phyloP scores from a whole-genome alignment of 2,329 filamentous ascomycete genomes.

The Exserohilum turcica region DNA sequence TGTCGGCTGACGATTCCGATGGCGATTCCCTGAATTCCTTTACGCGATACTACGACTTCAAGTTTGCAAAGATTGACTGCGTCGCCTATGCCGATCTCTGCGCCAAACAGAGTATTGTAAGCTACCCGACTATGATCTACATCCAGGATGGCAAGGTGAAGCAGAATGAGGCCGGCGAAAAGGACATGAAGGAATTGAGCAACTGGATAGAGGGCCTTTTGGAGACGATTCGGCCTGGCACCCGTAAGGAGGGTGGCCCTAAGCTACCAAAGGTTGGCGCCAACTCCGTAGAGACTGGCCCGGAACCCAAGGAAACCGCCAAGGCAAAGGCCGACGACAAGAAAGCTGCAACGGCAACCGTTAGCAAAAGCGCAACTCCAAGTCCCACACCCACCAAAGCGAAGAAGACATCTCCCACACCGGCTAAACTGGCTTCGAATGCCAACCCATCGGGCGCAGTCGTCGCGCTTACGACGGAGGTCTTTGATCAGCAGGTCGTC shows the following conservation, averaged over 20 bases:
- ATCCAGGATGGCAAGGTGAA: slow-evolving; percentile 77
- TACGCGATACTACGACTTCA: slow-evolving; percentile 82
- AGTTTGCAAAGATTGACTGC: slow-evolving; percentile 87
- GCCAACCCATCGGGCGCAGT: slow-evolving; percentile 78
- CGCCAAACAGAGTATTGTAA: slow-evolving; percentile 65
- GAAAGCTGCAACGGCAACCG: slow-evolving; percentile 4
- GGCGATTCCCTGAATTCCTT: slow-evolving; percentile 68
- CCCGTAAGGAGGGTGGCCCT: slow-evolving; percentile 69
- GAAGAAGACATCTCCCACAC: slow-evolving; percentile 30
- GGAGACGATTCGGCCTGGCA: slow-evolving; percentile 79
- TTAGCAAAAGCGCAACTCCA: slow-evolving; percentile 3
- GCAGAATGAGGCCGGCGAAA: slow-evolving; percentile 68
- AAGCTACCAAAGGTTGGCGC: slow-evolving; percentile 75
- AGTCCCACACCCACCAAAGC: slow-evolving; percentile 33
- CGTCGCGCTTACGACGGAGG: slow-evolving; percentile 77
- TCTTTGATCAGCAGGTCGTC: slow-evolving; percentile 83
- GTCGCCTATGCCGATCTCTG: slow-evolving; percentile 82
- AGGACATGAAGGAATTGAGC: slow-evolving; percentile 69
- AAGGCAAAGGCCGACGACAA: slow-evolving; percentile 26
- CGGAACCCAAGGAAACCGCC: slow-evolving; percentile 42
- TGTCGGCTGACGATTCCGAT: slow-evolving; percentile 53
- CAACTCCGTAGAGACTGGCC: slow-evolving; percentile 52
- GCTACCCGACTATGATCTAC: slow-evolving; percentile 77
- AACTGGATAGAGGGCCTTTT: slow-evolving; percentile 75
- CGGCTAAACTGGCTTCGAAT: slow-evolving; percentile 34